Evolutionary conservation across 495 filamentous ascomycete species (phyloP).

Genomic region (Beverwykella pulmonaria): DNA sequence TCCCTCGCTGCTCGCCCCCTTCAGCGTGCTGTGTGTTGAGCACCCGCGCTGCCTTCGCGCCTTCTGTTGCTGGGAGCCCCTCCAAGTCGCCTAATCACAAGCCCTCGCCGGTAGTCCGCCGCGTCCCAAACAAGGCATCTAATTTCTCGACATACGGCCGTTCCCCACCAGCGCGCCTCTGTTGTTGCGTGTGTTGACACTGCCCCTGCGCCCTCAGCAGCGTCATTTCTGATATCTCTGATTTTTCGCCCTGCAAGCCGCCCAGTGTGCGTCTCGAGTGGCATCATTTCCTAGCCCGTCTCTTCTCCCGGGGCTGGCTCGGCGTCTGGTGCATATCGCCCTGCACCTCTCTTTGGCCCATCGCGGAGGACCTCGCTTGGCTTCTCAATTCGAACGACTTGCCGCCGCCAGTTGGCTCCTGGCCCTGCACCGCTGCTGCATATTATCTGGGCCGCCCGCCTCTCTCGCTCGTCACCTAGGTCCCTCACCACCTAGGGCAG

Average conservation of each 20-base stretch:
- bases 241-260: constrained; percentile 6
- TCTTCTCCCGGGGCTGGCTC: constrained; percentile 10
- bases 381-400: constrained; percentile 8
- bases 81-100: no score
- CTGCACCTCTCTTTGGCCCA: constrained; percentile 30
- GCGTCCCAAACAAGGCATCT: constrained; percentile 1
- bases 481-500: constrained; percentile 31
- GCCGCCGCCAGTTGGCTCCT: constrained; percentile 19
- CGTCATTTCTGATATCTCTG: background rate
- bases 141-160: constrained; percentile 17
- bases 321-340: constrained; percentile 12
- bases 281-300: constrained; percentile 1
- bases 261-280: background rate
- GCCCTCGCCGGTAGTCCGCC: constrained; percentile 4
- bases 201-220: background rate
- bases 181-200: background rate
- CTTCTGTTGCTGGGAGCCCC: no score
- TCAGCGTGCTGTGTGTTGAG: no score
- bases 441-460: constrained; percentile 26
- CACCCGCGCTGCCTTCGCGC: no score
- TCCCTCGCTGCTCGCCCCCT: no score
- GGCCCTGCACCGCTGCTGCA: constrained; percentile 33
- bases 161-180: constrained; percentile 4
- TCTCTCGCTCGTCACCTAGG: constrained; percentile 30
- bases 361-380: constrained; percentile 23